Base-by-base conservation (phyloP, 1,284 basidiomycete species). In the Coniferiporia sulphurascens region DNA sequence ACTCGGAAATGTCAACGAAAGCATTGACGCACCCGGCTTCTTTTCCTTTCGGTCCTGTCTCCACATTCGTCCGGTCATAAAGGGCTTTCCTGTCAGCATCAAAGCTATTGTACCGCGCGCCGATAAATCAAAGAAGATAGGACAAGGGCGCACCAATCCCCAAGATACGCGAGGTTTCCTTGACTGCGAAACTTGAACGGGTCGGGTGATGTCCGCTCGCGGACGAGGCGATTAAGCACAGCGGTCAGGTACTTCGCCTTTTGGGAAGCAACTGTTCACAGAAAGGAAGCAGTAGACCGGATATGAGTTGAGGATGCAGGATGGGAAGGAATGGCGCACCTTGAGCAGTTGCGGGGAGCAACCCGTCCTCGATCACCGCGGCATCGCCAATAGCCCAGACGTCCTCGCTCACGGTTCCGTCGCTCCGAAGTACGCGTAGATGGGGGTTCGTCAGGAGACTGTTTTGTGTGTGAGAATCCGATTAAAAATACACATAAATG, bases 381-480 rank as follows among this genome's bases (percentile, higher is more conserved):
- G 88, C 85, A 69, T 95, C 93, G 4, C 93, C 93, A 57, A 95
- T 87, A 12, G 86, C 91, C 76, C 85, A 93, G 1, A 95, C 86
- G 68, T 92, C 84, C 19, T 83, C 77, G 66, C 93, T 81, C 17
- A 83, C 73, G 32, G 78, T 75, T 10, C 82, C 83, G 41, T 78
- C 71, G 41, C 70, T 68, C 69, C 73, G 77, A 50, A 91, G 70
- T 8, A 85, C 78, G 57, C 85, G 83, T 36, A 91, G 76, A 59
- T 83, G 76, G 7, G 82, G 75, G 68, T 89, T 77, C 19, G 87
- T 89, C 43, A 83, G 68, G 4, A 93, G 70, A 48, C 80, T 82
- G 67, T 74, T 75, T 51, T 51, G 21, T 53, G 56, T 22, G 58
- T 49, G 44, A 60, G 41, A 2, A 43, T 43, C 41, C 10, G 41